Evolutionary conservation across 1,139 yeast species (phyloP).

Genomic region (Yamadazyma diddensiae): DNA sequence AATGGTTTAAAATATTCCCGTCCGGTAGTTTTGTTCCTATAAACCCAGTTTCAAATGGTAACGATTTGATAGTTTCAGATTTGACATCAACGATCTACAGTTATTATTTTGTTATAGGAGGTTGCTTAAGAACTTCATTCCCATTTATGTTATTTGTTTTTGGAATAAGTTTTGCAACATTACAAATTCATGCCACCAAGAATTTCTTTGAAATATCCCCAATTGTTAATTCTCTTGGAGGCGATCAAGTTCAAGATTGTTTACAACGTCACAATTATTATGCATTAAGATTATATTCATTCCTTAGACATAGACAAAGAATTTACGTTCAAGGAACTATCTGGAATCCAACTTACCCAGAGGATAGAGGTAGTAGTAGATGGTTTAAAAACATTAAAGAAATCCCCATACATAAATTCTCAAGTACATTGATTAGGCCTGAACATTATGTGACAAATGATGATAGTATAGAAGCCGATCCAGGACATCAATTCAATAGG

Average conservation of each 20-base stretch:
- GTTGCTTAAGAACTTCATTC: conserved; percentile 24
- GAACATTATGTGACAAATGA: conserved; percentile 28
- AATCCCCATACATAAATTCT: conserved; percentile 25
- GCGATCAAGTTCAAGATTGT: conserved; percentile 12
- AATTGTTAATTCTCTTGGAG: conserved; percentile 9
- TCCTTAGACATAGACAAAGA: conserved; percentile 21
- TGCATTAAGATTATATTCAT: conserved; percentile 25
- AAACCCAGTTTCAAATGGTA: conserved; percentile 2
- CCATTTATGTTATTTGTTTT: conserved; percentile 25
- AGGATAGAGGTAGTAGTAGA: conserved; percentile 18
- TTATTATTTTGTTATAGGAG: conserved; percentile 25
- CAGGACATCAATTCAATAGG: conserved; percentile 18
- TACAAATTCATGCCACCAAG: conserved; percentile 14
- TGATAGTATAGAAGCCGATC: conserved; percentile 2
- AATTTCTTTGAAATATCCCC: conserved; percentile 15
- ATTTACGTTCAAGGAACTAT: conserved; percentile 18
- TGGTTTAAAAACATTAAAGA: conserved; percentile 19
- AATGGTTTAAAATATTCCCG: conserved; percentile 24
- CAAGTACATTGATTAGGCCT: conserved; percentile 28
- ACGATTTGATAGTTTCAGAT: conserved; percentile 11
- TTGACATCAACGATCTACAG: conserved; percentile 22
- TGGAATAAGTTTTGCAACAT: conserved; percentile 21
- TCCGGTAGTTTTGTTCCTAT: conserved; percentile 19
- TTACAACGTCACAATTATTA: conserved; percentile 27
- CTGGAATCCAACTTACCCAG: conserved; percentile 15